phyloP scores from a whole-genome alignment of 1,139 yeast genomes.

The Yamadazyma kanchanaburiensis region DNA sequence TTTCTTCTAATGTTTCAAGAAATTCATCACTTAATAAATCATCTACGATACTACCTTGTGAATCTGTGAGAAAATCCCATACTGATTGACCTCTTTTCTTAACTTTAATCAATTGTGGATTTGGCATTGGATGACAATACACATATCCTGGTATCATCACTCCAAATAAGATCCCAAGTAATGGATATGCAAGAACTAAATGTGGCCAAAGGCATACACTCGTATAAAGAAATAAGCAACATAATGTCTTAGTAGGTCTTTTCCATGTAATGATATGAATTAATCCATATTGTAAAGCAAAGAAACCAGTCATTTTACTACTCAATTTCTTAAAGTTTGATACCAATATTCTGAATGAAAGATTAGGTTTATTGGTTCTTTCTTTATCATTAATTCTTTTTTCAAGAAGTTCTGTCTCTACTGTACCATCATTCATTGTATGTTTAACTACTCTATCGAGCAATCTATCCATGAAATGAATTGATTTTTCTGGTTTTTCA shows the following conservation, averaged over 20 bases:
- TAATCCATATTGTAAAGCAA: slow-evolving; percentile 53
- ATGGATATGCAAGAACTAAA: slow-evolving; percentile 61
- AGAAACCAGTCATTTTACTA: slow-evolving; percentile 49
- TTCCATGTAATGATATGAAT: slow-evolving; percentile 61
- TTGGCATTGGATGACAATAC: slow-evolving; percentile 62
- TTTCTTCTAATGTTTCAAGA: slow-evolving; percentile 12
- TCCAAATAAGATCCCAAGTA: slow-evolving; percentile 52
- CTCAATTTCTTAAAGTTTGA: slow-evolving; percentile 53
- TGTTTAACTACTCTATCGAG: slow-evolving; percentile 46
- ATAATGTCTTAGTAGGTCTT: slow-evolving; percentile 54
- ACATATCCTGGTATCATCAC: slow-evolving; percentile 71
- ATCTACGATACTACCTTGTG: slow-evolving; percentile 34
- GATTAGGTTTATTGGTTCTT: slow-evolving; percentile 41
- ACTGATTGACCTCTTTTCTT: slow-evolving; percentile 56
- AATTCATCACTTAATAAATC: slow-evolving; percentile 29
- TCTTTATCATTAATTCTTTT: slow-evolving; percentile 43
- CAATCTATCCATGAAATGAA: slow-evolving; percentile 57
- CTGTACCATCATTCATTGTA: slow-evolving; percentile 28
- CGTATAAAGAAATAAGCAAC: slow-evolving; percentile 51
- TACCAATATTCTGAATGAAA: slow-evolving; percentile 48
- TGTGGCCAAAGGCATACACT: slow-evolving; percentile 69
- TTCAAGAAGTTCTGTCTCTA: slow-evolving; percentile 44
- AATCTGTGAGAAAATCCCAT: slow-evolving; percentile 46
- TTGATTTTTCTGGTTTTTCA: slow-evolving; percentile 1
- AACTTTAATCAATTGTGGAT: slow-evolving; percentile 32